Percentiles rank a stretch among this genome's conserved stretches.
Conservation (phyloP, 805 yeast species). For the Candida ortonii region DNA sequence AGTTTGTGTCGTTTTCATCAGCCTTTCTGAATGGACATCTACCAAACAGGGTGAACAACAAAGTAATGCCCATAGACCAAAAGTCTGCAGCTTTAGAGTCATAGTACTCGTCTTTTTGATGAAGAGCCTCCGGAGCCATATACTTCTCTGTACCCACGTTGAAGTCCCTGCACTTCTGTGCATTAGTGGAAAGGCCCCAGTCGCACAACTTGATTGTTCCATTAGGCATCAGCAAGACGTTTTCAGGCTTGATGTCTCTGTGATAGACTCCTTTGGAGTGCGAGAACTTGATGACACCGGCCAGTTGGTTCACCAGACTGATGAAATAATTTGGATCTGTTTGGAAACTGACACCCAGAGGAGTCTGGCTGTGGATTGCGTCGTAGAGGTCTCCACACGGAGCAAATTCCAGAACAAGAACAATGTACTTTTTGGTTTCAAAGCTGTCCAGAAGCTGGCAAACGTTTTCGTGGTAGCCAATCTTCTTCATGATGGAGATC, state of each 20-base stretch:
- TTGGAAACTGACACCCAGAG: constrained; percentile 26
- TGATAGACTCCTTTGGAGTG: constrained; percentile 63
- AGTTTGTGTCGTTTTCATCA: constrained; percentile 39
- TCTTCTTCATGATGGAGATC: constrained; percentile 39
- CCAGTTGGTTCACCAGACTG: constrained; percentile 46
- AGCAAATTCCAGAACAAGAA: constrained; percentile 65
- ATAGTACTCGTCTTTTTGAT: constrained; percentile 25
- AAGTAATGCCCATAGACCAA: constrained; percentile 54
- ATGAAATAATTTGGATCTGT: constrained; percentile 23
- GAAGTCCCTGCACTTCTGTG: constrained; percentile 31
- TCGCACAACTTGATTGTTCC: constrained; percentile 64
- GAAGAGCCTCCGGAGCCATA: constrained; percentile 52
- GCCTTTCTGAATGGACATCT: constrained; percentile 50
- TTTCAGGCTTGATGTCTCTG: constrained; percentile 74
- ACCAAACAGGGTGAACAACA: constrained; percentile 49
- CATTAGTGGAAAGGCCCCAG: constrained; percentile 64
- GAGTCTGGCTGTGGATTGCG: constrained; percentile 36
- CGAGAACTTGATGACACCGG: constrained; percentile 49
- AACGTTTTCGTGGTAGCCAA: constrained; percentile 50
- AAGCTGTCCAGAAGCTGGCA: constrained; percentile 58
- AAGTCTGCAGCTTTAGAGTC: constrained; percentile 48
- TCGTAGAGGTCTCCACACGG: constrained; percentile 68
- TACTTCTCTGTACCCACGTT: constrained; percentile 58
- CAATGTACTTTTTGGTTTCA: constrained; percentile 49
- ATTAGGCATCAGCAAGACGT: constrained; percentile 49